Base-by-base conservation (phyloP, 352 stramenopile species). In the Phytopythium aichiense region DNA sequence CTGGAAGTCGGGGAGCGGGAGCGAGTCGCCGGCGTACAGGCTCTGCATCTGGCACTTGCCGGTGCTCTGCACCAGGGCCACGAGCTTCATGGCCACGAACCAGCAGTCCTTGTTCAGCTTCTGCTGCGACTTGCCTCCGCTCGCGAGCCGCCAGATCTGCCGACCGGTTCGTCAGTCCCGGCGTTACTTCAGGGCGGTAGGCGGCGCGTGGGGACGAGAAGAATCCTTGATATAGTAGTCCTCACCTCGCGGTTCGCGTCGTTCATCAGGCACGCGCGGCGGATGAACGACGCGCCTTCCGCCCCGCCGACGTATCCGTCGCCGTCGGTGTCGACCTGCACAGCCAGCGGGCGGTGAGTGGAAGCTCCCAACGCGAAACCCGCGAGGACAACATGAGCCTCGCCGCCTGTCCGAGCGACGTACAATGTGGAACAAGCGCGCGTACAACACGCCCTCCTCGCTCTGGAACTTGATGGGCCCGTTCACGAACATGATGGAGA, bases 1-100 rank as follows among this genome's bases (percentile, higher is more conserved):
- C 59, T 92, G 85, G 52, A 93, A 95, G 56, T 95, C 84, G 2
- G 86, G 77, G 18, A 95, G 68, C 2, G 84, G 82, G 15, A 92
- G 65, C 8, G 77, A 57, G 7, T 92, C 81, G 20, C 80, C 82
- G 0, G 81, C 81, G 71, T 95, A 92, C 25, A 95, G 69, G 69
- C 73, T 76, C 65, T 94, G 81, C 80, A 92, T 89, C 64, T 92
- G 82, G 50, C 84, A 93, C 60, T 90, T 91, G 15, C 82, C 84
- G 3, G 79, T 88, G 67, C 69, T 89, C 60, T 97, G 89, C 37
- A 94, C 88, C 16, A 96, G 71, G 50, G 87, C 84, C 11, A 97
- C 89, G 25, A 97, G 79, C 60, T 95, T 96, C 84, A 94, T 94
- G 12, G 89, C 88, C 30, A 97, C 79, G 60, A 96, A 93, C 88